Evolutionary conservation across 2,329 filamentous ascomycete genomes (phyloP), one percentile per base, ranked within the genome.

Genomic region (Truncatella angustata): DNA sequence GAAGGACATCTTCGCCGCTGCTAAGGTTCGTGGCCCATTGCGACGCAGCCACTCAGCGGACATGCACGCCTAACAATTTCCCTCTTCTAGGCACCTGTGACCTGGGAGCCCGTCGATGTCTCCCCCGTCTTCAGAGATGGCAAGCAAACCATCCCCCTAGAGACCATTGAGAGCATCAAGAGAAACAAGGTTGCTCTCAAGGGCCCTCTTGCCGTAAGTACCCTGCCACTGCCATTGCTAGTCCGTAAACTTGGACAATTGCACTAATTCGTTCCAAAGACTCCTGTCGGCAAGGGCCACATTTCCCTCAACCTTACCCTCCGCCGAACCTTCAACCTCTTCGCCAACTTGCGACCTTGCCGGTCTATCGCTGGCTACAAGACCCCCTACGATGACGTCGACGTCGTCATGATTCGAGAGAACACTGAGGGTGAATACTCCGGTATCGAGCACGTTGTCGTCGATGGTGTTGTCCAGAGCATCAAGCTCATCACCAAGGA

Each of bases 361-460:
- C 90, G 91, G 70, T 97, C 91, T 59, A 91, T 99, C 63, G 90
- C 89, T 60, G 94, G 94, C 67, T 99, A 88, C 88, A 96, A 97
- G 86, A 99, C 94, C 50, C 91, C 93, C 58, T 97, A 97, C 80
- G 93, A 97, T 73, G 85, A 89, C 66, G 94, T 99, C 70, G 89
- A 99, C 77, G 97, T 92, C 35, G 91, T 97, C 67, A 81, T 99
- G 70, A 97, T 99, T 77, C 90, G 94, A 75, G 94, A 99, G 81
- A 99, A 99, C 84, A 97, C 94, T 63, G 94, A 97, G 84, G 94
- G 94, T 73, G 94, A 97, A 82, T 99, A 99, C 86, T 96, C 91
- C 37, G 94, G 94, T 58, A 97, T 99, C 66, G 94, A 99, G 83
- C 94, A 99, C 78, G 85, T 97, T 54, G 94, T 97, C 30, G 91